These are phyloP conservation scores for Psilocybe sp. DNA, from an alignment of 768 basidiomycete species.

Conservation along the genomic window DNA sequence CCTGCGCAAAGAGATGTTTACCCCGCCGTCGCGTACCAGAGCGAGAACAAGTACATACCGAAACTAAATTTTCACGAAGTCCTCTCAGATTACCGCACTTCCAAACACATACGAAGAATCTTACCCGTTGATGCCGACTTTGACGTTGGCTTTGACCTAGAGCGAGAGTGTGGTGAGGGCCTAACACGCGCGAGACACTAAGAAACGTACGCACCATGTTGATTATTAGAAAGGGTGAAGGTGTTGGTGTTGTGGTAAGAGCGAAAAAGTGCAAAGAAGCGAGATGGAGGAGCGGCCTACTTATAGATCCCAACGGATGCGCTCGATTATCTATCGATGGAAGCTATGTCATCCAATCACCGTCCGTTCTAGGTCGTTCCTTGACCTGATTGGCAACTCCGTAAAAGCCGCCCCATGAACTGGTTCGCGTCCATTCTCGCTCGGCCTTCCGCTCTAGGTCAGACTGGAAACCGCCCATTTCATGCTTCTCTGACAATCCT, in stretches of 20 bases:
- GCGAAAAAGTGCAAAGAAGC: slow-evolving; percentile 12
- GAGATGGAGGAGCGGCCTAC: slow-evolving; percentile 6
- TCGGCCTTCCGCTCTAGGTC: slow-evolving; percentile 3
- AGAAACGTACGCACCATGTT: slow-evolving; percentile 20
- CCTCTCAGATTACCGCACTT: slow-evolving; percentile 2
- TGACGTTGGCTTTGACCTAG: slow-evolving; percentile 86
- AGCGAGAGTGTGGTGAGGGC: not conserved
- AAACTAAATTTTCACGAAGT: slow-evolving; percentile 47
- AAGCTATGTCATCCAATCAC: slow-evolving; percentile 17
- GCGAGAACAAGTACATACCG: slow-evolving; percentile 46
- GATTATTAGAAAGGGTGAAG: slow-evolving; percentile 8
- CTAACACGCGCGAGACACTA: not conserved
- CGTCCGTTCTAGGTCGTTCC: slow-evolving; percentile 1
- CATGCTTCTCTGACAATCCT: too few relatives aligned
- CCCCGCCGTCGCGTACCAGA: not conserved
- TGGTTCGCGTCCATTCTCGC: not conserved
- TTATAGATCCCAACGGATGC: slow-evolving; percentile 13
- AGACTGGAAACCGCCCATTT: not conserved
- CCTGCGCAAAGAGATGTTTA: slow-evolving; percentile 43
- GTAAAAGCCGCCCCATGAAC: not conserved
- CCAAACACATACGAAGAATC: slow-evolving; percentile 3
- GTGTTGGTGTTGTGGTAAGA: slow-evolving; percentile 7
- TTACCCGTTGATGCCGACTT: slow-evolving; percentile 97
- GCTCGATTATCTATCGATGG: slow-evolving; percentile 24
- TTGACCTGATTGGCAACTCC: slow-evolving; percentile 4